Conservation (phyloP, 352 stramenopile genomes). For the Peronospora destructor region DNA sequence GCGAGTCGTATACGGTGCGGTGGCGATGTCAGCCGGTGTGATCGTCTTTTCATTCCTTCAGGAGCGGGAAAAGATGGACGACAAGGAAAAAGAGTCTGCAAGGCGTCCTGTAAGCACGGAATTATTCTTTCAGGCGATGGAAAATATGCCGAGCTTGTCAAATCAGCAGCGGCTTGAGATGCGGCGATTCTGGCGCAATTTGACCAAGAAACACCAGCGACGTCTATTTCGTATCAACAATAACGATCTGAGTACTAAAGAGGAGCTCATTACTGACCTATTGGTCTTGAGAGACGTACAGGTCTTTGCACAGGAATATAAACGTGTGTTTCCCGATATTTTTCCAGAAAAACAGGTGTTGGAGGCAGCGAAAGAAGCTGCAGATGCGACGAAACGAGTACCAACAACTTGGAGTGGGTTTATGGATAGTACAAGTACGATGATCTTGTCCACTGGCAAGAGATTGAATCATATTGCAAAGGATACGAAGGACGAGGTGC, state of each 20-base stretch:
- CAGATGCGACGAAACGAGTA: slow-evolving; percentile 26
- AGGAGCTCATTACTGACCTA: slow-evolving; percentile 4
- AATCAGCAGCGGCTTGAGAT: slow-evolving; percentile 60
- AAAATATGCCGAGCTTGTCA: slow-evolving; percentile 45
- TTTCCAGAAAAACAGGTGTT: slow-evolving; percentile 69
- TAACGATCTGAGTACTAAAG: neutral
- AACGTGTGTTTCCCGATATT: slow-evolving; percentile 69
- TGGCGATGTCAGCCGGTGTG: slow-evolving; percentile 71
- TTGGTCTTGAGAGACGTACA: slow-evolving; percentile 62
- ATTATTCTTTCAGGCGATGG: slow-evolving; percentile 62
- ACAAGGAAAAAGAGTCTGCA: slow-evolving; percentile 44
- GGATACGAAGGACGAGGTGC: slow-evolving; percentile 79
- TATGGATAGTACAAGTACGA: slow-evolving; percentile 68
- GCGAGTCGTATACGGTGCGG: slow-evolving; percentile 62
- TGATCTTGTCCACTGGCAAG: slow-evolving; percentile 76
- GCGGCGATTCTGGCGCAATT: slow-evolving; percentile 69
- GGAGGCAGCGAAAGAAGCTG: slow-evolving; percentile 41
- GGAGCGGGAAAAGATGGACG: slow-evolving; percentile 67
- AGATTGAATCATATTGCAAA: slow-evolving; percentile 77
- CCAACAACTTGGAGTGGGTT: slow-evolving; percentile 52
- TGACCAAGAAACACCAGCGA: slow-evolving; percentile 41
- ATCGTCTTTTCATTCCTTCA: slow-evolving; percentile 76
- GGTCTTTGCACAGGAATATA: slow-evolving; percentile 73
- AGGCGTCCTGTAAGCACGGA: slow-evolving; percentile 47
- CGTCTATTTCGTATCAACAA: slow-evolving; percentile 2